Conservation (phyloP, 2,329 filamentous ascomycete species). For the Cryphonectria parasitica region DNA sequence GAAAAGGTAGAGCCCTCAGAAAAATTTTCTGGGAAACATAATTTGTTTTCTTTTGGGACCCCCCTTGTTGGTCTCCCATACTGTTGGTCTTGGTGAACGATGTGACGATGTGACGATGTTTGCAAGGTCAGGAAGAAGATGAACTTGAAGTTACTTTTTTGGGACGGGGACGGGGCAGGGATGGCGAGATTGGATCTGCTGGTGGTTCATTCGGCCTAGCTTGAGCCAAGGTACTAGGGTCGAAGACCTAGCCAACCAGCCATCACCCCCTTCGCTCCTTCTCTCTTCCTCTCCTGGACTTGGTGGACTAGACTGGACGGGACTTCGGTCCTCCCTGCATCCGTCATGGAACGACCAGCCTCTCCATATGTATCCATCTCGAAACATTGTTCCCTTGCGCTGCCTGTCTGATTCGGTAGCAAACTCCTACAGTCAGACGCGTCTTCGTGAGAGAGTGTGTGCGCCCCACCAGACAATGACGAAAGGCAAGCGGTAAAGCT, state of each 20-base stretch:
- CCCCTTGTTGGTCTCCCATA: neutral
- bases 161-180: neutral
- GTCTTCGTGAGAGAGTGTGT: neutral
- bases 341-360: neutral
- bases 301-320: neutral
- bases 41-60: neutral
- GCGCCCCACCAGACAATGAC: conserved; percentile 1
- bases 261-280: neutral
- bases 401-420: neutral
- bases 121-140: neutral
- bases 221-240: neutral
- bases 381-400: conserved; percentile 4
- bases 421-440: neutral
- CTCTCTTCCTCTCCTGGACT: neutral
- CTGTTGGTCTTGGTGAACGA: neutral
- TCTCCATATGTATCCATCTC: neutral
- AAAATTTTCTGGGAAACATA: too few relatives aligned
- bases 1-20: neutral
- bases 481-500: neutral
- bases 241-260: neutral
- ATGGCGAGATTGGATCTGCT: conserved; percentile 2
- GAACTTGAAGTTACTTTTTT: neutral
- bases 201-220: neutral
- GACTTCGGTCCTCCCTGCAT: neutral
- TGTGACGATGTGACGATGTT: neutral